These are phyloP conservation scores for Spathaspora girioi DNA, from an alignment of 805 yeast genomes.

Conservation along the genomic window DNA sequence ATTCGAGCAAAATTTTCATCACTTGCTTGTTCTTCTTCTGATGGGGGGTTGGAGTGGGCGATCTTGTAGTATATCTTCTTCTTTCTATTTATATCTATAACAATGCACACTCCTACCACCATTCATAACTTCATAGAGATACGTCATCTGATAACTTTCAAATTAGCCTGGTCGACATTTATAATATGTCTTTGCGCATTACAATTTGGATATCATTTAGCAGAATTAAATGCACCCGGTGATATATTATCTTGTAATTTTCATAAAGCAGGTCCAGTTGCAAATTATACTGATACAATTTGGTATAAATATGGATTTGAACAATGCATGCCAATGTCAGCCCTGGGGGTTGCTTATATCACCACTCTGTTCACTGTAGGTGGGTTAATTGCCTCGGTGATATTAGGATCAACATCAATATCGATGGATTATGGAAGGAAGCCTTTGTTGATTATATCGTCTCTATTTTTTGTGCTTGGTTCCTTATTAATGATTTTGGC, in stretches of 20 bases:
- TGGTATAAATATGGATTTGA: conserved; percentile 21
- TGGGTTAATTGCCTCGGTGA: conserved; percentile 27
- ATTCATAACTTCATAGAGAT: conserved; percentile 7
- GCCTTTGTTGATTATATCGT: conserved; percentile 15
- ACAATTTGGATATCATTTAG: conserved; percentile 38
- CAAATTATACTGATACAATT: conserved; percentile 19
- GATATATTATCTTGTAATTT: conserved; percentile 23
- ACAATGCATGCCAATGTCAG: conserved; percentile 29
- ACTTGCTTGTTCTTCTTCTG: not conserved
- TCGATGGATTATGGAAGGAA: conserved; percentile 23
- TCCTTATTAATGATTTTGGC: conserved; percentile 24
- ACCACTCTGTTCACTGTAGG: conserved; percentile 36
- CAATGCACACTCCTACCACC: conserved; percentile 4
- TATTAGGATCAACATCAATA: conserved; percentile 26
- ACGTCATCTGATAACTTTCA: conserved; percentile 19
- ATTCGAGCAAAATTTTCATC: not conserved
- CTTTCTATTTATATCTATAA: not conserved
- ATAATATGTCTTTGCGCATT: conserved; percentile 32
- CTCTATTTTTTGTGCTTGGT: conserved; percentile 23
- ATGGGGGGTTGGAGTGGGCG: not conserved
- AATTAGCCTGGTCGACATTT: conserved; percentile 33
- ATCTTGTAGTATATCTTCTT: not conserved
- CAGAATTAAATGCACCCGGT: conserved; percentile 35
- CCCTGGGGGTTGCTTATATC: conserved; percentile 17
- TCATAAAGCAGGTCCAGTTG: conserved; percentile 16